A percentile compares a stretch with the other conserved stretches of the same genome.
These are phyloP conservation scores for Leptographium galeiforme DNA, from an alignment of 2,329 filamentous ascomycete species.

Conservation along the genomic window DNA sequence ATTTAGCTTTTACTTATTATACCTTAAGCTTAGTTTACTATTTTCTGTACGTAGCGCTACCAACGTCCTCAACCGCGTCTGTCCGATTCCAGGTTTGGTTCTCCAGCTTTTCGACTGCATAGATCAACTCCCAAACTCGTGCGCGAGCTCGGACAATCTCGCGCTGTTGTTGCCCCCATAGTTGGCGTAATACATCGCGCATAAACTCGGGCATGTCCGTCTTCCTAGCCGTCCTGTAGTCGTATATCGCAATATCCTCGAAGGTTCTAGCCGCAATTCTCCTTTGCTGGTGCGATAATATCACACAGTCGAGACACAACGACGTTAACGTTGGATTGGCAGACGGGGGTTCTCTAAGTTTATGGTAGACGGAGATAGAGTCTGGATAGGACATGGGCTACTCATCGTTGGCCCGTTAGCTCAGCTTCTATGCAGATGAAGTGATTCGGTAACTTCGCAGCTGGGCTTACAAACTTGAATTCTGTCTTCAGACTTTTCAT, in stretches of 20 bases:
- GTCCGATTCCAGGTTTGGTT: slow-evolving; percentile 57
- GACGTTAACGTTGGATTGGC: slow-evolving; percentile 29
- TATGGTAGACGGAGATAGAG: slow-evolving; percentile 71
- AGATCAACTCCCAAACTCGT: slow-evolving; percentile 42
- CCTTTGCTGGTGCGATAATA: slow-evolving; percentile 64
- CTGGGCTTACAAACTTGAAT: slow-evolving; percentile 61
- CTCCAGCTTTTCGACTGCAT: slow-evolving; percentile 51
- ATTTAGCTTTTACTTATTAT: no score
- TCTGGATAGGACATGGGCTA: slow-evolving; percentile 79
- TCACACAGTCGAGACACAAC: slow-evolving; percentile 46
- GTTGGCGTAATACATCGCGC: slow-evolving; percentile 21
- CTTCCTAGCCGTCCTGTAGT: slow-evolving; percentile 31
- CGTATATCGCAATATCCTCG: slow-evolving; percentile 71
- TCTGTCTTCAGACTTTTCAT: slow-evolving; percentile 67
- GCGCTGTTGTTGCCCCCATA: slow-evolving; percentile 36
- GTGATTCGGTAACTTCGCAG: background rate
- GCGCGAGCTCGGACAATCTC: slow-evolving; percentile 37
- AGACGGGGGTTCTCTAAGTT: slow-evolving; percentile 43
- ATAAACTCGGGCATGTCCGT: slow-evolving; percentile 27
- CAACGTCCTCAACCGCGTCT: slow-evolving; percentile 59
- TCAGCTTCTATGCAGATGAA: background rate
- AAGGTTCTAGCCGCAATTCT: slow-evolving; percentile 59
- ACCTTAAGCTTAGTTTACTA: no score
- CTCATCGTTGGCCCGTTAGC: background rate
- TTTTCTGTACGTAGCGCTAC: slow-evolving; percentile 13